Percentiles rank a stretch among this genome's conserved stretches.
phyloP scores from a whole-genome alignment of 2,329 filamentous ascomycete species.

The Calonectria naviculata region DNA sequence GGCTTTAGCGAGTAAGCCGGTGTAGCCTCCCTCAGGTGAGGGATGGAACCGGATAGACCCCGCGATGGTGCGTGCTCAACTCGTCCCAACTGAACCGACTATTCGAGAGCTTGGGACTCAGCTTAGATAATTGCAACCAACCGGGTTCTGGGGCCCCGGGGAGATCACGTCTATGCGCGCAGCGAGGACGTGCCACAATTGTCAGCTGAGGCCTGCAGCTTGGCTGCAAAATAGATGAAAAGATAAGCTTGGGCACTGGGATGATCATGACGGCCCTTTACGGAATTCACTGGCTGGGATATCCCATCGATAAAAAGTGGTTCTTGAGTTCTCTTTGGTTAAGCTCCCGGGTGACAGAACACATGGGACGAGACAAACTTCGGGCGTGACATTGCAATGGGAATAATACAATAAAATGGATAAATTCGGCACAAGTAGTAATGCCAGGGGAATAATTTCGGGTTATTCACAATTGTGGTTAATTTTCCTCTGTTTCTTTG shows the following conservation, averaged over 20 bases:
- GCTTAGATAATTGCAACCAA: slow-evolving; percentile 1
- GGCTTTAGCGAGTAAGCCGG: not conserved
- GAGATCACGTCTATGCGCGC: slow-evolving; percentile 13
- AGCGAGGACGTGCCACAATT: slow-evolving; percentile 3
- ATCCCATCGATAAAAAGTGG: slow-evolving; percentile 27
- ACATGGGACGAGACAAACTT: not conserved
- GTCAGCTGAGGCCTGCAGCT: slow-evolving; percentile 19
- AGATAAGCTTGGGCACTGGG: slow-evolving; percentile 3
- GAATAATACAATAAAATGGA: not conserved
- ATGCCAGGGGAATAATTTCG: not conserved
- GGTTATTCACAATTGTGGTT: not conserved
- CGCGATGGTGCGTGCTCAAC: slow-evolving; percentile 7
- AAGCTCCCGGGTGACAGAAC: not conserved
- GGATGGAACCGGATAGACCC: slow-evolving; percentile 5
- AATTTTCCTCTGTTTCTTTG: not conserved
- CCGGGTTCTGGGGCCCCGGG: not conserved
- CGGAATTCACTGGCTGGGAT: slow-evolving; percentile 19
- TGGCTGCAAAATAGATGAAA: slow-evolving; percentile 24
- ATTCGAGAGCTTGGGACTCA: not conserved
- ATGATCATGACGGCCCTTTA: slow-evolving; percentile 31
- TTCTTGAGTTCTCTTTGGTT: slow-evolving; percentile 19
- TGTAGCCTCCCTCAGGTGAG: not conserved
- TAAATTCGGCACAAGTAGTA: not conserved
- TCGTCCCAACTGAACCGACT: not conserved
- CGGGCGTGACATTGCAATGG: not conserved